These are phyloP conservation scores for Epichloe scottii DNA, from an alignment of 2,329 filamentous ascomycete genomes.

Conservation along the genomic window DNA sequence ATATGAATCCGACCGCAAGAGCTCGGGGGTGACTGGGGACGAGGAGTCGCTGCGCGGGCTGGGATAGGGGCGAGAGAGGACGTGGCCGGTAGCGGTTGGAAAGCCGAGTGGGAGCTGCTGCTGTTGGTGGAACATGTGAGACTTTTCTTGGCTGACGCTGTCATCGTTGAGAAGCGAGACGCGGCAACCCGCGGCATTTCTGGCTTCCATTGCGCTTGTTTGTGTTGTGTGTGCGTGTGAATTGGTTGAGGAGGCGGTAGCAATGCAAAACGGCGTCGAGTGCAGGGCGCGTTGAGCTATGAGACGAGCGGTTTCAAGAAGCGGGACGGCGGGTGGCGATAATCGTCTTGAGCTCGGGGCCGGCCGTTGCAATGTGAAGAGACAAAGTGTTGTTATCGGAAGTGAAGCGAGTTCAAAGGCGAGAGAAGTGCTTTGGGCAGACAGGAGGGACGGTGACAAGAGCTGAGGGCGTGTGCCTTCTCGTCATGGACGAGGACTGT, in stretches of 20 bases:
- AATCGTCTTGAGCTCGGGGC: neutral
- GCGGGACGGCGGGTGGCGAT: too few relatives aligned
- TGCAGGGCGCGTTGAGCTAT: neutral
- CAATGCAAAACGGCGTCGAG: neutral
- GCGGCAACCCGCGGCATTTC: constrained; percentile 43
- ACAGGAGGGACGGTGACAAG: neutral
- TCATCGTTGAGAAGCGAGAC: constrained; percentile 51
- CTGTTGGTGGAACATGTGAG: constrained; percentile 10
- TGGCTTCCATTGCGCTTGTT: constrained; percentile 34
- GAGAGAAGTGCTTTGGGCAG: neutral
- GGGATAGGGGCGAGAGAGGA: constrained; percentile 21
- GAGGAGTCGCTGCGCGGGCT: constrained; percentile 29
- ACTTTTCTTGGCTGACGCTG: constrained; percentile 7
- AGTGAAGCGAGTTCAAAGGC: neutral
- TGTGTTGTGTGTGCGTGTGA: neutral
- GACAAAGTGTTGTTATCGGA: neutral
- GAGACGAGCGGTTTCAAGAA: neutral
- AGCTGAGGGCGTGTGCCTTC: neutral
- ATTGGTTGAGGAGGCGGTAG: neutral
- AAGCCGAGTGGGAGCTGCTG: constrained; percentile 17
- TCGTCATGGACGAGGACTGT: too few relatives aligned
- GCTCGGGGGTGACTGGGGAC: constrained; percentile 40
- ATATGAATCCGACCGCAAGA: constrained; percentile 49
- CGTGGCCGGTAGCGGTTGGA: constrained; percentile 20
- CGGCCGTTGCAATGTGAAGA: neutral